Base-by-base conservation (phyloP, 352 stramenopile genomes). In the Aphanomyces cochlioides region DNA sequence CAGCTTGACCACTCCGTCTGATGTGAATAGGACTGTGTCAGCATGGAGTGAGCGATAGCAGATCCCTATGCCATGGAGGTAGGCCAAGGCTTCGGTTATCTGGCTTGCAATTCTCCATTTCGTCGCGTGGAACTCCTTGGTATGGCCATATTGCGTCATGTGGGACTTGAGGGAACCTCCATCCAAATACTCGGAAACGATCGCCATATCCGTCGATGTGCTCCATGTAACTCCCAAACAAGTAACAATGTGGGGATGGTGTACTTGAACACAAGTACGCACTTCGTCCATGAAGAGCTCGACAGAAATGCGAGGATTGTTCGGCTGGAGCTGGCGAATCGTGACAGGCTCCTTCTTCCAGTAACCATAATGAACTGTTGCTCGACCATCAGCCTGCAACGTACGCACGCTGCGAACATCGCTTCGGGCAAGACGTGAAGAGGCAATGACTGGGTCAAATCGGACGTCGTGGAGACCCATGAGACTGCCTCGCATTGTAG, bases 21-120 rank as follows among this genome's bases (percentile, higher is more conserved):
- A 73, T 10, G 80, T 70, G 7, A 88, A 48, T 40, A 84, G 75
- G 36, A 88, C 67, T 54, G 81, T 83, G 0, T 78, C 66, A 1
- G 79, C 80, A 36, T 79, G 82, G 15, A 88, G 61, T 38, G 82
- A 80, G 34, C 77, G 74, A 47, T 88, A 77, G 36, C 82, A 75
- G 2, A 84, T 60, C 45, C 75, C 28, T 66, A 76, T 0, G 72
- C 72, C 41, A 82, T 88, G 80, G 54, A 88, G 45, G n/a, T 88
- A 83, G 34, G 78, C 68, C 8, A 85, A 67, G 1, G 73, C 79
- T 3, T 77, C 65, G 1, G 77, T 75, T 3, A 86, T 73, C 13
- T 84, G 77, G 13, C 79, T 75, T 2, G 73, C 74, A 17, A 88
- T 76, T 15, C 73, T 69, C 34, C 85, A 67, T 50, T 84, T 84